These are phyloP conservation scores for Pseudotulostoma volvatum DNA, from an alignment of 495 filamentous ascomycete species.

Conservation along the genomic window DNA sequence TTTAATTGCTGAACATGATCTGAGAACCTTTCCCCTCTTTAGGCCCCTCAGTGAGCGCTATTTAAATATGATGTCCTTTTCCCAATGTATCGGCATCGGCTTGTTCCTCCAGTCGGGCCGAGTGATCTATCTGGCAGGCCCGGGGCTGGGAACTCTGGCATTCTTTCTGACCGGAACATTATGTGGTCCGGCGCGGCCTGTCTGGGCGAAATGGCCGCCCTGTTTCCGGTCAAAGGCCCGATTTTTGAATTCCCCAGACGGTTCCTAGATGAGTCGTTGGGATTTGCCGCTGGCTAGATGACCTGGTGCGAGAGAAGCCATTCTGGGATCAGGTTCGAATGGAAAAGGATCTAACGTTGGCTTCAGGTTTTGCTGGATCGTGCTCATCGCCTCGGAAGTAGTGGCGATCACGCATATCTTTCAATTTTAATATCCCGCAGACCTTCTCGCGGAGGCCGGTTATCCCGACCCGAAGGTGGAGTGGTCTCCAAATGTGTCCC, in stretches of 20 bases:
- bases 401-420: slow-evolving; percentile 26
- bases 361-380: slow-evolving; percentile 29
- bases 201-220: slow-evolving; percentile 34
- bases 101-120: slow-evolving; percentile 23
- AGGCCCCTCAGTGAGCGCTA: slow-evolving; percentile 14
- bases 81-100: slow-evolving; percentile 17
- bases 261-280: slow-evolving; percentile 29
- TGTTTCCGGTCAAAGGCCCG: slow-evolving; percentile 34
- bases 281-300: slow-evolving; percentile 35
- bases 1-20: too few species aligned
- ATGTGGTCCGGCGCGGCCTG: slow-evolving; percentile 30
- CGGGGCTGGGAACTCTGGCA: slow-evolving; percentile 19
- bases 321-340: background rate
- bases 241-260: slow-evolving; percentile 33
- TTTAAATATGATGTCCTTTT: slow-evolving; percentile 28
- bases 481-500: slow-evolving; percentile 18
- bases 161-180: slow-evolving; percentile 29
- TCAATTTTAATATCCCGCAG: slow-evolving; percentile 25
- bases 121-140: slow-evolving; percentile 21
- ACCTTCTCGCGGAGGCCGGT: slow-evolving; percentile 9
- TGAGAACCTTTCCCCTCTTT: too few species aligned
- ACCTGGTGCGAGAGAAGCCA: slow-evolving; percentile 19
- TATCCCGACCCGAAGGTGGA: slow-evolving; percentile 19
- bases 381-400: slow-evolving; percentile 25
- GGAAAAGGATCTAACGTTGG: background rate